Conservation (phyloP, 202 grass and related monocot species). For the Zizania palustris region DNA sequence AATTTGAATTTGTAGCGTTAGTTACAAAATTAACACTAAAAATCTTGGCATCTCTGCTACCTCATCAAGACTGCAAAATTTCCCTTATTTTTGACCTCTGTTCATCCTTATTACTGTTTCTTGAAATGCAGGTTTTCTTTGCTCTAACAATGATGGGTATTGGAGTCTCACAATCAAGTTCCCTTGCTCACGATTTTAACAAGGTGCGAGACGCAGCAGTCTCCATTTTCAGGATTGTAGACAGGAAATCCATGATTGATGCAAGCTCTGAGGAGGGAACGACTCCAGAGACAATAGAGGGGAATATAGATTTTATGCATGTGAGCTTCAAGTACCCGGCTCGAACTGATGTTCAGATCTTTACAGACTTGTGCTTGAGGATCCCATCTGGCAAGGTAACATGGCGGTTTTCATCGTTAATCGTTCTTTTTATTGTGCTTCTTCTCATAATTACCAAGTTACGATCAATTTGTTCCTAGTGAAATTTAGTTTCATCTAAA, state of each 20-base stretch:
- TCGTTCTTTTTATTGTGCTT: neutral
- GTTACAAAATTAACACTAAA: too few species aligned
- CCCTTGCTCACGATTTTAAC: conserved; percentile 57
- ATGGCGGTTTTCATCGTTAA: conserved; percentile 3
- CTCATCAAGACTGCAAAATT: too few species aligned
- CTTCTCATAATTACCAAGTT: conserved; percentile 3
- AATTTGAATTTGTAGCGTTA: too few species aligned
- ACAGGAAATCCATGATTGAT: conserved; percentile 70
- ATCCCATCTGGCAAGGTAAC: conserved; percentile 69
- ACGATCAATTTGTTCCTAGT: neutral
- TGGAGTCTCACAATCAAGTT: conserved; percentile 68
- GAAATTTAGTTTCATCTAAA: conserved; percentile 8
- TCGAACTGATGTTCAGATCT: conserved; percentile 71
- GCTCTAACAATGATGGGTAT: conserved; percentile 65
- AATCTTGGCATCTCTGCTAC: too few species aligned
- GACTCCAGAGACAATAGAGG: conserved; percentile 47
- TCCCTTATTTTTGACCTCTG: conserved; percentile 20
- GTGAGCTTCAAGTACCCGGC: conserved; percentile 73
- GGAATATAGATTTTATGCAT: conserved; percentile 67
- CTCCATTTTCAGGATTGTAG: conserved; percentile 75
- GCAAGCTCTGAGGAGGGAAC: conserved; percentile 56
- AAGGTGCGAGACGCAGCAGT: conserved; percentile 63
- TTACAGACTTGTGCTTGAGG: conserved; percentile 75
- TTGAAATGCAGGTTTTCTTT: conserved; percentile 69
- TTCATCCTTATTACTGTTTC: neutral